Evolutionary conservation across 2,329 filamentous ascomycete species (phyloP).

Genomic region (Diaporthe eres): DNA sequence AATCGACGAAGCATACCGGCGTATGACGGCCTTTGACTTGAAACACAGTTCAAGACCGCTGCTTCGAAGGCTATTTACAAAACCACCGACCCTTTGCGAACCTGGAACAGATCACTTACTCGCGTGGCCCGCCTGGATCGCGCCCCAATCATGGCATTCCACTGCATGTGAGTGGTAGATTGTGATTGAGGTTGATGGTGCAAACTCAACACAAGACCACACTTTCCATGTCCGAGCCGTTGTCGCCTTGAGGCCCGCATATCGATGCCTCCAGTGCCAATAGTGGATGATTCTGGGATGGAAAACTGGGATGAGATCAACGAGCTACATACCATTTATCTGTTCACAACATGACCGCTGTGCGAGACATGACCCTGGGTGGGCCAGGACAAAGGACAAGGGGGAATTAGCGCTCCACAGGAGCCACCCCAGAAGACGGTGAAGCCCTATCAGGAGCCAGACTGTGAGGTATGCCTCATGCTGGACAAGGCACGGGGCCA

Average conservation of each 20-base stretch:
- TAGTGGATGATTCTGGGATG: no score
- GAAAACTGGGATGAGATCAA: background rate
- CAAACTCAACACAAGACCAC: no score
- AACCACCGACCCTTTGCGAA: no score
- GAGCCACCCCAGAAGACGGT: background rate
- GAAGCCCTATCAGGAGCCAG: background rate
- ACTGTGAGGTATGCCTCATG: background rate
- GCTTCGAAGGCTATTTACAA: background rate
- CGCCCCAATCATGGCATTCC: background rate
- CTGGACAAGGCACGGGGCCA: background rate
- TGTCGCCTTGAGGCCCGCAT: background rate
- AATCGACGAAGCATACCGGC: background rate
- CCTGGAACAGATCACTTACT: background rate
- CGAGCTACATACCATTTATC: no score
- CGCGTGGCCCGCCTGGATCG: background rate
- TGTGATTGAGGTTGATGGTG: background rate
- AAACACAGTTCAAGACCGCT: background rate
- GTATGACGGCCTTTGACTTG: background rate
- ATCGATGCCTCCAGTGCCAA: background rate
- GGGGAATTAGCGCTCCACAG: no score
- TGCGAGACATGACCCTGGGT: background rate
- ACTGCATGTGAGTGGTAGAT: background rate
- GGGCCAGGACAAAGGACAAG: background rate
- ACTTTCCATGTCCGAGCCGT: background rate
- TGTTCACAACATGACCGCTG: no score